phyloP scores from a whole-genome alignment of 768 basidiomycete genomes.

The Naganishia friedmannii region DNA sequence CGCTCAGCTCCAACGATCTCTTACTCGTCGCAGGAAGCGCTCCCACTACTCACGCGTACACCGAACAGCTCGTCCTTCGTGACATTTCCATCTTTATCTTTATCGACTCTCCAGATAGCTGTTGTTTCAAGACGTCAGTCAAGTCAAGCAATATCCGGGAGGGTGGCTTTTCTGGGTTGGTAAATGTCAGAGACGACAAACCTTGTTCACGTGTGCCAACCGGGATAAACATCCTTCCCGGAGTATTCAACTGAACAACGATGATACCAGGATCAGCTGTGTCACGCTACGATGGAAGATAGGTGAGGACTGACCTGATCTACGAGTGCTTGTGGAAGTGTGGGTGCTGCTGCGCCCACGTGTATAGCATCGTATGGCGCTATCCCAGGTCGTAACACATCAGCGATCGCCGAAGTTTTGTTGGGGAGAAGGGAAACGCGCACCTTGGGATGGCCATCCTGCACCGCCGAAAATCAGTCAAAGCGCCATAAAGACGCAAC shows the following conservation, averaged over 20 bases:
- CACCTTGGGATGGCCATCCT: constrained; percentile 49
- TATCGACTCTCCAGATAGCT: constrained; percentile 72
- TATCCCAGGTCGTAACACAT: constrained; percentile 6
- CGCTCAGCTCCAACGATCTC: too few relatives aligned
- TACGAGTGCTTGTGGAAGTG: constrained; percentile 66
- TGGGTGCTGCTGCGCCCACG: constrained; percentile 86
- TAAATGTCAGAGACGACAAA: background rate
- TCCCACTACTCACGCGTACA: constrained; percentile 63
- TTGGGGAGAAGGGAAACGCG: background rate
- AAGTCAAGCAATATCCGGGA: background rate
- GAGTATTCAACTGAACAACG: constrained; percentile 19
- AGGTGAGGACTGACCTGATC: constrained; percentile 57
- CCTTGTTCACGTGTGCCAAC: constrained; percentile 64
- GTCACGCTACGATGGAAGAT: constrained; percentile 10
- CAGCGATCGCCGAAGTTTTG: background rate
- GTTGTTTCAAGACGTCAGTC: constrained; percentile 37
- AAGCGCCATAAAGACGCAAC: background rate
- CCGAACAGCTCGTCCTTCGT: constrained; percentile 68
- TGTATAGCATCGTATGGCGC: constrained; percentile 79
- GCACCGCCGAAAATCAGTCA: background rate
- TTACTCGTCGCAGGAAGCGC: background rate
- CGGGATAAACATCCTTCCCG: constrained; percentile 78
- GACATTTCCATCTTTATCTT: constrained; percentile 67
- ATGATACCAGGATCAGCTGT: background rate
- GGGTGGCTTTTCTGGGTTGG: too few relatives aligned